These are phyloP conservation scores for Hymenoscyphus salicellus DNA, from an alignment of 2,329 filamentous ascomycete species.

Conservation along the genomic window DNA sequence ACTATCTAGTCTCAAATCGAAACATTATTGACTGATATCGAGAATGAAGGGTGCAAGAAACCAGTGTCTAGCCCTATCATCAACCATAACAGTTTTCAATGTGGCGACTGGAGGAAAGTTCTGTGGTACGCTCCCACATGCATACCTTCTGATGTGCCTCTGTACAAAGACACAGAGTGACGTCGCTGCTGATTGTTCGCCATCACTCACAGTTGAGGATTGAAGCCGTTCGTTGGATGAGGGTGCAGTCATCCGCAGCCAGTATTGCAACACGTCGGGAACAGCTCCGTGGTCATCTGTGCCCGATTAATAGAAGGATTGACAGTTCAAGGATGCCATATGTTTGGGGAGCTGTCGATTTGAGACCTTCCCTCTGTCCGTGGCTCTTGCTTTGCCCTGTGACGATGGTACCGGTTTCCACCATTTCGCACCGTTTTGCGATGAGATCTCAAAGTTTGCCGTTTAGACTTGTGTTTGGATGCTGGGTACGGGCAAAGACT, in stretches of 20 bases:
- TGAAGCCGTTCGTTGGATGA: neutral
- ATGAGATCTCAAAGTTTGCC: neutral
- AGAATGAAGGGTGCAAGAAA: neutral
- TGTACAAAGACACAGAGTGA: neutral
- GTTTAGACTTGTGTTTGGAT: neutral
- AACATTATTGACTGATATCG: neutral
- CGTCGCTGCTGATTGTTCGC: neutral
- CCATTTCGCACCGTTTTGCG: neutral
- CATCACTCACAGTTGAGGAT: neutral
- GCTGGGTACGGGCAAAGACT: neutral
- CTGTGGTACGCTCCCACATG: neutral
- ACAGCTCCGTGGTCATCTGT: neutral
- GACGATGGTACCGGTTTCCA: neutral
- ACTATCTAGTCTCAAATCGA: neutral
- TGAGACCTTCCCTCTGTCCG: neutral
- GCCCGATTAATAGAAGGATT: neutral
- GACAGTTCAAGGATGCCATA: neutral
- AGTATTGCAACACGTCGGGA: neutral
- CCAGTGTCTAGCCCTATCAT: neutral
- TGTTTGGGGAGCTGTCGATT: neutral
- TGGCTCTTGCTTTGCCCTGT: neutral
- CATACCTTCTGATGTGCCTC: neutral
- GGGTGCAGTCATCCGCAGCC: neutral
- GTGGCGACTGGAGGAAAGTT: neutral
- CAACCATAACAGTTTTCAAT: neutral